Conservation (phyloP, 164 flowering plant species). For the Stephania cephalantha region DNA sequence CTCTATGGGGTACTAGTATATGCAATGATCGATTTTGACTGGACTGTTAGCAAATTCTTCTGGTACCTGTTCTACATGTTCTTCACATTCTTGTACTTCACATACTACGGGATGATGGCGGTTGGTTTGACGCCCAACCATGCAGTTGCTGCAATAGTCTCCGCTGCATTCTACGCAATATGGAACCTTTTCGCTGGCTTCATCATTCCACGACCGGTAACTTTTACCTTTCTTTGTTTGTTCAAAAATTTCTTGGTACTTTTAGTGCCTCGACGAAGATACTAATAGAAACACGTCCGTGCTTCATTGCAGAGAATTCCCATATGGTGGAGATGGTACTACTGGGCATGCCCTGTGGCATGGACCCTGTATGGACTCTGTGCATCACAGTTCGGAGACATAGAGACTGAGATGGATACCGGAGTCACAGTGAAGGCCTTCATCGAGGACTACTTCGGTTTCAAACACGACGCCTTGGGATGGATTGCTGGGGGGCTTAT, state of each 20-base stretch:
- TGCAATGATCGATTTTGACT: constrained; percentile 51
- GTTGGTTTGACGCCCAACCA: constrained; percentile 51
- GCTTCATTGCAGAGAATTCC: constrained; percentile 43
- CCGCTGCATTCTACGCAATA: constrained; percentile 30
- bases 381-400: constrained; percentile 46
- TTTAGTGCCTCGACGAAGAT: background rate
- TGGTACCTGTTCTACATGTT: constrained; percentile 50
- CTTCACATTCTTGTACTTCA: constrained; percentile 48
- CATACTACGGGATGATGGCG: constrained; percentile 54
- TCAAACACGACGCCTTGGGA: constrained; percentile 27
- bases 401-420: constrained; percentile 10
- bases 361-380: constrained; percentile 53
- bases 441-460: constrained; percentile 32
- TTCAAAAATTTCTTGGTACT: background rate
- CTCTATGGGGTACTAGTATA: constrained; percentile 39
- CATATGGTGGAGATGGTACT: constrained; percentile 62
- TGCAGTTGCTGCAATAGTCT: constrained; percentile 30
- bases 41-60: constrained; percentile 45
- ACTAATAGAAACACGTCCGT: background rate
- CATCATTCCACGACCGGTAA: constrained; percentile 33
- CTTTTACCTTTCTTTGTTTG: background rate
- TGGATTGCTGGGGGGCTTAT: constrained; percentile 23
- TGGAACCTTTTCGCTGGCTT: constrained; percentile 44
- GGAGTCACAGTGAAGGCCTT: constrained; percentile 24
- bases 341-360: constrained; percentile 43